Percentiles rank a stretch among this genome's conserved stretches.
phyloP scores from a whole-genome alignment of 495 filamentous ascomycete genomes.

The Penicillium cataractarum region DNA sequence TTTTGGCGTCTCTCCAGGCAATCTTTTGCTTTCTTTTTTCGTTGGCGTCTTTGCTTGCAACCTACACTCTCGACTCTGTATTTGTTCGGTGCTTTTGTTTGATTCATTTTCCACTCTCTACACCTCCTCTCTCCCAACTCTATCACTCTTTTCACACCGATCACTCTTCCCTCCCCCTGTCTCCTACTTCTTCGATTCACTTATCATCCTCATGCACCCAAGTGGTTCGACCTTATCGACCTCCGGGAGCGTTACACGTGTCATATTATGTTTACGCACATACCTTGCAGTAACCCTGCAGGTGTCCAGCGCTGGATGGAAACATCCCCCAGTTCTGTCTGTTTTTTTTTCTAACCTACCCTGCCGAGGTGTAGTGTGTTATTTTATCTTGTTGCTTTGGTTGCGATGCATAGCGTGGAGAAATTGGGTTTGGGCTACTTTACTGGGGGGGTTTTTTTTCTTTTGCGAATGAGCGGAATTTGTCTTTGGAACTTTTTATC shows the following conservation, averaged over 20 bases:
- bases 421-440: constrained; percentile 6
- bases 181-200: background rate
- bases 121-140: background rate
- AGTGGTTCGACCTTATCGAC: constrained; percentile 10
- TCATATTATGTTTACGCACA: constrained; percentile 20
- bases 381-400: constrained; percentile 25
- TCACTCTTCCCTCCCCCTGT: background rate
- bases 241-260: constrained; percentile 27
- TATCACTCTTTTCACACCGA: constrained; percentile 1
- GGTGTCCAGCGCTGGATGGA: constrained; percentile 4
- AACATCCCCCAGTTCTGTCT: background rate
- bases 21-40: background rate
- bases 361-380: constrained; percentile 16
- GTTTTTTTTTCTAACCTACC: background rate
- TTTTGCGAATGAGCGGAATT: constrained; percentile 30
- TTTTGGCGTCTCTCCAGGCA: constrained; percentile 1
- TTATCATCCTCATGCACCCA: constrained; percentile 9
- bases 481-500: constrained; percentile 12
- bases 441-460: constrained; percentile 5
- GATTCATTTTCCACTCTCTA: background rate
- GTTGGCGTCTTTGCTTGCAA: background rate
- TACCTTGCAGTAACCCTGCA: constrained; percentile 23
- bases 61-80: background rate
- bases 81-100: background rate
- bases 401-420: constrained; percentile 37